phyloP scores from a whole-genome alignment of 2,329 filamentous ascomycete species.

The Aspergillus transmontanensis region DNA sequence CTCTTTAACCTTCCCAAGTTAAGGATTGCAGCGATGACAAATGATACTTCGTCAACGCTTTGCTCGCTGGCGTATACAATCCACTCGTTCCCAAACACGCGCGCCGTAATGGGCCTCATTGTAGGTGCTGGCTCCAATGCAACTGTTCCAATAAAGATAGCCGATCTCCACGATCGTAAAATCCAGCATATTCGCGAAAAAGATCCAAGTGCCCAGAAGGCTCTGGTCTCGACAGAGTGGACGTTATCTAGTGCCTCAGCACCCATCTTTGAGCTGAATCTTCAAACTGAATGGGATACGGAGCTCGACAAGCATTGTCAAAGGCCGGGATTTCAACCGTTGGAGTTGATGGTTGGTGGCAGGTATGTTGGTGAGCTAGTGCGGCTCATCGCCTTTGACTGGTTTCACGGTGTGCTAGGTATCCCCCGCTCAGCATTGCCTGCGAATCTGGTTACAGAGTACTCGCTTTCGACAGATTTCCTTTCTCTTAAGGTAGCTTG shows the following conservation, averaged over 20 bases:
- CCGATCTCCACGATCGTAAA: conserved; percentile 64
- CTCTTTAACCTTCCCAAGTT: conserved; percentile 59
- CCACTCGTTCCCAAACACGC: conserved; percentile 58
- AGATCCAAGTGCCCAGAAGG: conserved; percentile 54
- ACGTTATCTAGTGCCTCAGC: conserved; percentile 70
- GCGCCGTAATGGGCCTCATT: conserved; percentile 74
- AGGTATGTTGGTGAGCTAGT: conserved; percentile 73
- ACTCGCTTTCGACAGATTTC: conserved; percentile 68
- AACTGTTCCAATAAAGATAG: conserved; percentile 68
- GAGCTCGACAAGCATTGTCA: conserved; percentile 65
- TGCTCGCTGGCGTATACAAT: conserved; percentile 75
- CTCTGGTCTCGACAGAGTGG: conserved; percentile 79
- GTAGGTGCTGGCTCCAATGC: conserved; percentile 78
- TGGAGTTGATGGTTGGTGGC: conserved; percentile 78
- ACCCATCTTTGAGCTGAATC: conserved; percentile 61
- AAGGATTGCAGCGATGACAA: conserved; percentile 71
- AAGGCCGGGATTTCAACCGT: conserved; percentile 71
- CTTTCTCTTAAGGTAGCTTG: conserved; percentile 67
- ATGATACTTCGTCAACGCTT: conserved; percentile 76
- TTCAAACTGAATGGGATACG: conserved; percentile 70
- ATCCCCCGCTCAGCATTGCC: conserved; percentile 54
- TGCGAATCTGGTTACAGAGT: conserved; percentile 52
- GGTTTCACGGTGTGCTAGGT: conserved; percentile 51
- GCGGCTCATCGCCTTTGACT: conserved; percentile 66
- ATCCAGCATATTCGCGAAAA: conserved; percentile 49